Evolutionary conservation across 1,284 basidiomycete genomes (phyloP).

Genomic region (Rhizoctonia solani): DNA sequence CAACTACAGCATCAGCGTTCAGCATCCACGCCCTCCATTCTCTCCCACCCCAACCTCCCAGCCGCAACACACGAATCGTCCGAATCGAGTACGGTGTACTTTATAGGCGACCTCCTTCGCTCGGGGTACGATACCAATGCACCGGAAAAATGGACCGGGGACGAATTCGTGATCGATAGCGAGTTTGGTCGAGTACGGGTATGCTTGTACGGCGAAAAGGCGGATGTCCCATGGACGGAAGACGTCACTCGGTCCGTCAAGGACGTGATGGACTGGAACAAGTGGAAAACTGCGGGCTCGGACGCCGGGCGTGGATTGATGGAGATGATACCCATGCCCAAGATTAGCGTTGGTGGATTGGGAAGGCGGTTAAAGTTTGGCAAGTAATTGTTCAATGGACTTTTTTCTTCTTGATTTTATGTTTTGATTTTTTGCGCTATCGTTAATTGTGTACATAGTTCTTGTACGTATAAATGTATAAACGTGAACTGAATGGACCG

Average conservation of each 20-base stretch:
- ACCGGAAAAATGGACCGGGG: constrained; percentile 16
- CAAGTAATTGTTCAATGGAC: background rate
- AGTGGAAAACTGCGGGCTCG: constrained; percentile 4
- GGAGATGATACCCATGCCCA: constrained; percentile 7
- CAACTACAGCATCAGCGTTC: constrained; percentile 4
- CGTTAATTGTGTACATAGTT: background rate
- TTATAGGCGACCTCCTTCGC: constrained; percentile 21
- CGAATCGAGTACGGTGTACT: constrained; percentile 17
- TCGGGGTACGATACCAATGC: constrained; percentile 21
- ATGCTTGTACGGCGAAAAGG: constrained; percentile 18
- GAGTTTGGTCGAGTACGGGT: constrained; percentile 11
- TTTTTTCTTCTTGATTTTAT: background rate
- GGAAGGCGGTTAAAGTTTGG: constrained; percentile 8
- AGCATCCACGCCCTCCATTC: background rate
- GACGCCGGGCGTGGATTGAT: background rate
- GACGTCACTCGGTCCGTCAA: constrained; percentile 5
- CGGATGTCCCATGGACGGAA: constrained; percentile 13
- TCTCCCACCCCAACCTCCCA: background rate
- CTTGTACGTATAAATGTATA: background rate
- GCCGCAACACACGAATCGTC: constrained; percentile 4
- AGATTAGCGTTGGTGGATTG: constrained; percentile 8
- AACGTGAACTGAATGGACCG: background rate
- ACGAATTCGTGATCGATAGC: constrained; percentile 24
- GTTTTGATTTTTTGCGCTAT: background rate
- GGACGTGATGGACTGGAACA: constrained; percentile 5